Evolutionary conservation across 305 asterid species (phyloP).

Genomic region (Solanum hybrid): DNA sequence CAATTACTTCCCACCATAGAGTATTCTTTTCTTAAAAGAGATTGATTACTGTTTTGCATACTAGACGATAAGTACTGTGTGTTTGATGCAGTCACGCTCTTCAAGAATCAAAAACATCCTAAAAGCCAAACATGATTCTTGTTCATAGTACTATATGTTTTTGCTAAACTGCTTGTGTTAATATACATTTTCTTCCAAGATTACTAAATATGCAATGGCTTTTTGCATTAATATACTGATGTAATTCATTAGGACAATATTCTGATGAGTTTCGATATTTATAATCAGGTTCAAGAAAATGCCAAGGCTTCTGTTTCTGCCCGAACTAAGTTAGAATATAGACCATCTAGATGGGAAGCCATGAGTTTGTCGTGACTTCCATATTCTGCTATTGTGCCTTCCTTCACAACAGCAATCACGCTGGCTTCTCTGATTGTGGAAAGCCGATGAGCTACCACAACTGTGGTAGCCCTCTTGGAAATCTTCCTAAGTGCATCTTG

Average conservation of each 20-base stretch:
- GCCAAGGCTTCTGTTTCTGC: conserved; percentile 65
- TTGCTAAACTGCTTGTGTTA: neutral
- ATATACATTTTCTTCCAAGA: neutral
- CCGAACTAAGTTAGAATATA: conserved; percentile 57
- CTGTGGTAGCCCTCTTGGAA: conserved; percentile 50
- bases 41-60: neutral
- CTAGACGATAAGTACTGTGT: neutral
- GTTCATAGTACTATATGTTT: neutral
- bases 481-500: conserved; percentile 54
- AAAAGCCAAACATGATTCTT: neutral
- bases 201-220: neutral
- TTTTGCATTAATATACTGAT: neutral
- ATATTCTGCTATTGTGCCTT: conserved; percentile 59
- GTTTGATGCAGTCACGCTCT: neutral
- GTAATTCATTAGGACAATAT: neutral
- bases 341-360: conserved; percentile 41
- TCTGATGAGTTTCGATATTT: neutral
- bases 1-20: neutral
- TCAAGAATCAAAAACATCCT: neutral
- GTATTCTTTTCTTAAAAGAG: neutral
- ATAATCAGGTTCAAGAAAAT: conserved; percentile 8
- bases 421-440: conserved; percentile 64
- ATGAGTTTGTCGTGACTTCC: conserved; percentile 59
- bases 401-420: conserved; percentile 50
- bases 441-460: conserved; percentile 80